Base-by-base conservation (phyloP, 306 rosid species). In the Malus orientalis region DNA sequence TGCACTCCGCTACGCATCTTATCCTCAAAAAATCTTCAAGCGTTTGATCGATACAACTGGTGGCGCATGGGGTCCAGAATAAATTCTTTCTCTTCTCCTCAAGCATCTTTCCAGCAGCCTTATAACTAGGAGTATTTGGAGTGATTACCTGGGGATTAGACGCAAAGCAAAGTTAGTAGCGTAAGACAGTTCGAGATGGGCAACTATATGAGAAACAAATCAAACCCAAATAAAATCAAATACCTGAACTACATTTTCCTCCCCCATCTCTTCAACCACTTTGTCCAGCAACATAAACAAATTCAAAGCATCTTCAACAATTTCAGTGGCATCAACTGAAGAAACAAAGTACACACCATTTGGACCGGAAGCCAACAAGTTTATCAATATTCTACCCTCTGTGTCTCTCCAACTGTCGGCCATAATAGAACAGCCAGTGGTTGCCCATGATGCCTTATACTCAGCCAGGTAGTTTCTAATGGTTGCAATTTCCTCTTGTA, bases 161-260 rank as follows among this genome's bases (percentile, higher is more conserved):
- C 74, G 68, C 57, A 88, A 81, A 62, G 12, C 32, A 68, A 63
- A 69, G 57, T 33, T 25, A 45, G 45, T 14, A 82, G 71, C 20
- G 67, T 63, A 74, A 67, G 51, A 80, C 29, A 78, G 75, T 82
- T 76, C 51, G 66, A 69, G 78, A 65, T 67, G 74, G 66, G 76
- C 77, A 71, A 74, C 70, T 27, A 69, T 74, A 60, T 71, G 68
- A 83, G 71, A 53, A 82, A 76, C 68, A 81, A 75, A 72, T 23
- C 70, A 60, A 85, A 75, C 78, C 84, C 63, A 81, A 74, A 71
- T 22, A 75, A 61, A 84, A 76, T 76, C 85, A 87, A 79, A 74
- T 92, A 95, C 97, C 97, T 95, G 97, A 77, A 90, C 93, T 29
- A 95, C 91, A 81, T 92, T 88, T 84, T 92, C 97, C 89, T 89